Percentiles rank a stretch among this genome's conserved stretches.
These are phyloP conservation scores for Aspergillus bridgeri DNA, from an alignment of 495 filamentous ascomycete genomes.

Conservation along the genomic window DNA sequence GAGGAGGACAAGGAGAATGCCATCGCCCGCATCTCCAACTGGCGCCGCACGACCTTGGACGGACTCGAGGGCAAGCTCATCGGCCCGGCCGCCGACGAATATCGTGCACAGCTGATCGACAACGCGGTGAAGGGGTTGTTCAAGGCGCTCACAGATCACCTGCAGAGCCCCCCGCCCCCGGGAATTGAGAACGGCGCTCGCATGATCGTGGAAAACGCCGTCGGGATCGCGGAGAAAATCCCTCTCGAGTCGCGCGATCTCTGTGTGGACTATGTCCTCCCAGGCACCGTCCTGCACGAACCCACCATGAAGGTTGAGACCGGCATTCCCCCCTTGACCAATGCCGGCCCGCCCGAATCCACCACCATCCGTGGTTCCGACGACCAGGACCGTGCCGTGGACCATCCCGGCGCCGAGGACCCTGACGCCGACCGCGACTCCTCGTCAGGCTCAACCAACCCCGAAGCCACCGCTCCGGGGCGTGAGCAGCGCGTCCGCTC, in stretches of 20 bases:
- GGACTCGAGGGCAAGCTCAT: conserved; percentile 72
- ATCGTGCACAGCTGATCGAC: conserved; percentile 63
- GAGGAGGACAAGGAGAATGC: conserved; percentile 89
- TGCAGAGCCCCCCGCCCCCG: conserved; percentile 69
- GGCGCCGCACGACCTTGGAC: conserved; percentile 91
- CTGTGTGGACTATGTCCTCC: conserved; percentile 76
- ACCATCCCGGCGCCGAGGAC: conserved; percentile 26
- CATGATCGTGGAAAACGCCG: conserved; percentile 91
- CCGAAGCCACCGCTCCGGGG: conserved; percentile 7
- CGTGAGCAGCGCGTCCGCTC: conserved; percentile 39
- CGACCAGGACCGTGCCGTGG: conserved; percentile 40
- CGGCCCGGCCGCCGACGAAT: conserved; percentile 58
- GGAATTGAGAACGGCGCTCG: conserved; percentile 77
- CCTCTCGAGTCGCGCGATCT: conserved; percentile 92
- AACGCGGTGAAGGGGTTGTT: conserved; percentile 68
- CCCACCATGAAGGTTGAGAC: conserved; percentile 83
- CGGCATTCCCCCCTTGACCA: conserved; percentile 66
- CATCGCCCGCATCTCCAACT: conserved; percentile 81
- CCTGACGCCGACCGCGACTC: conserved; percentile 15
- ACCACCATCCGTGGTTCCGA: conserved; percentile 33
- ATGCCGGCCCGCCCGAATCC: conserved; percentile 38
- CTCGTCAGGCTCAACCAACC: conserved; percentile 7
- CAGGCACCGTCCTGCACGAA: conserved; percentile 61
- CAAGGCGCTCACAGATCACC: conserved; percentile 61
- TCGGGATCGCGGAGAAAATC: conserved; percentile 80